Conservation (phyloP, 352 stramenopile genomes). For the Pythium sp. region DNA sequence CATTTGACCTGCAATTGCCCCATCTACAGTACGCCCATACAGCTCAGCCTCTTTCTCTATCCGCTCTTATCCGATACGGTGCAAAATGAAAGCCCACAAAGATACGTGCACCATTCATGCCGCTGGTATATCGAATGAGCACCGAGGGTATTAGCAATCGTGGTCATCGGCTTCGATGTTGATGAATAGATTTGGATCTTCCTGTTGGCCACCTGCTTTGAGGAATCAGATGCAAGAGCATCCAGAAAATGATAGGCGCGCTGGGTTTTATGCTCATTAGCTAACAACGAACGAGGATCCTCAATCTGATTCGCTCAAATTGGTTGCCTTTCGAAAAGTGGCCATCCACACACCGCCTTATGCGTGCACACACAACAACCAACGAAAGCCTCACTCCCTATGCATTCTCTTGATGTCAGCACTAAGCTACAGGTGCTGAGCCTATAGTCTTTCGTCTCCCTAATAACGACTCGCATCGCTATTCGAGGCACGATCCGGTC, state of each 20-base stretch:
- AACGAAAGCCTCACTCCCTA: background rate
- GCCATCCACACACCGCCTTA: too few relatives aligned
- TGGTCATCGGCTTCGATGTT: background rate
- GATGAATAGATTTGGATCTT: background rate
- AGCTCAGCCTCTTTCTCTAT: too few relatives aligned
- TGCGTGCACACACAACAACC: background rate
- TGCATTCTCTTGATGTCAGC: background rate
- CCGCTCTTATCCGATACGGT: too few relatives aligned
- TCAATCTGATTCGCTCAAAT: background rate
- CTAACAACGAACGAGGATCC: slow-evolving; percentile 1
- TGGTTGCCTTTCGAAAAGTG: background rate
- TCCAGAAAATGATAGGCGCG: slow-evolving; percentile 1
- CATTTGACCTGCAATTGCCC: background rate
- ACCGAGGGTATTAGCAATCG: background rate
- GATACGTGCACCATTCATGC: background rate
- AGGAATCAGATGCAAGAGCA: slow-evolving; percentile 5
- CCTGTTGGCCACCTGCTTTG: background rate
- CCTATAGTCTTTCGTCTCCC: background rate
- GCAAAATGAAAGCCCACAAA: background rate
- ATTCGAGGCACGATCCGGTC: background rate
- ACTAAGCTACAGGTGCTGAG: background rate
- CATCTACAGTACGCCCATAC: too few relatives aligned
- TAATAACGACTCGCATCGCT: background rate
- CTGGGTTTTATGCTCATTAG: background rate
- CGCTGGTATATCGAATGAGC: background rate